These are phyloP conservation scores for Triticum dicoccoides DNA, from an alignment of 176 grass and related monocot genomes.

Conservation along the genomic window DNA sequence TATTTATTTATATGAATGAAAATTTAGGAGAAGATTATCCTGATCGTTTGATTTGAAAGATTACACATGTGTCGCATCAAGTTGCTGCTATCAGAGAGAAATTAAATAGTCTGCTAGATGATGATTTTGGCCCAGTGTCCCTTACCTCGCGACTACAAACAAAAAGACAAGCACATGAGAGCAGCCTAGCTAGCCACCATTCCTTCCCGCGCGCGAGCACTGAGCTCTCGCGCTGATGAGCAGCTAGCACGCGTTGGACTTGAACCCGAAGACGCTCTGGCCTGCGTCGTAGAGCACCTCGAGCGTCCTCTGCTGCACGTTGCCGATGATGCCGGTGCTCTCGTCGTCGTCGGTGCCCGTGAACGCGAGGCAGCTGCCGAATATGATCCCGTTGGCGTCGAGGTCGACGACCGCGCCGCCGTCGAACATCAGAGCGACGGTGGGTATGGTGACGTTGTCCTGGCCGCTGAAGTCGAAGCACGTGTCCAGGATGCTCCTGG, in stretches of 20 bases:
- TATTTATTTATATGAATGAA: neutral
- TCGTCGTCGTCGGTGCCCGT: slow-evolving; percentile 31
- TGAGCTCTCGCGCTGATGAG: neutral
- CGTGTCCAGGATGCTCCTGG: slow-evolving; percentile 38
- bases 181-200: neutral
- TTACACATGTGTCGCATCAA: neutral
- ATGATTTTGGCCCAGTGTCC: neutral
- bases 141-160: neutral
- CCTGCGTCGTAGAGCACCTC: slow-evolving; percentile 70
- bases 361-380: slow-evolving; percentile 75
- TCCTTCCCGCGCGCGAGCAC: neutral
- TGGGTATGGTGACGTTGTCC: slow-evolving; percentile 29
- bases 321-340: slow-evolving; percentile 55
- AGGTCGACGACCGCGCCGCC: slow-evolving; percentile 35
- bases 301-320: slow-evolving; percentile 85
- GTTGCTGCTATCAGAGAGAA: neutral
- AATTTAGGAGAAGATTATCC: neutral
- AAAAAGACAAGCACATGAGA: neutral
- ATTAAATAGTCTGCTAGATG: neutral
- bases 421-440: slow-evolving; percentile 43
- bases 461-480: slow-evolving; percentile 55
- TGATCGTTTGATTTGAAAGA: neutral
- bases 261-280: slow-evolving; percentile 48
- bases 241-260: slow-evolving; percentile 37
- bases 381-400: slow-evolving; percentile 47